A percentile compares a stretch with the other conserved stretches of the same genome.
Conservation (phyloP, 306 rosid genomes). For the Abrus pulchellus region DNA sequence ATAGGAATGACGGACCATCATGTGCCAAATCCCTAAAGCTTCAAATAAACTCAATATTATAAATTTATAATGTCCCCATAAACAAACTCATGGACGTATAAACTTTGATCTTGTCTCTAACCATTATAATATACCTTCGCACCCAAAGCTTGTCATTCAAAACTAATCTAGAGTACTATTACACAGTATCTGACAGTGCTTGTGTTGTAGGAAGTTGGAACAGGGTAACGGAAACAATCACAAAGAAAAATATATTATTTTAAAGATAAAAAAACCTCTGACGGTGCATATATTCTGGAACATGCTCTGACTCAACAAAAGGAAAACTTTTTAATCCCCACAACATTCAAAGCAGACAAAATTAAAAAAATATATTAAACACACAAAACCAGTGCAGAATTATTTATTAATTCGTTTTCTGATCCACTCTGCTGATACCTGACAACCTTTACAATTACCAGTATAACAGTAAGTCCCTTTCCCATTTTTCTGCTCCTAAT, state of each 20-base stretch:
- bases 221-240: neutral
- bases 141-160: neutral
- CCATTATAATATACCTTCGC: neutral
- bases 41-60: neutral
- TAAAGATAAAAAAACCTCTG: neutral
- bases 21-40: neutral
- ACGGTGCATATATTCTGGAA: neutral
- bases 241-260: neutral
- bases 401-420: too few relatives aligned
- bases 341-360: constrained; percentile 15
- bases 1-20: neutral
- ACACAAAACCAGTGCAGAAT: neutral
- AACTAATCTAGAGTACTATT: neutral
- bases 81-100: neutral
- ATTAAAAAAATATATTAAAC: neutral
- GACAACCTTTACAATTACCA: too few relatives aligned
- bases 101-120: neutral
- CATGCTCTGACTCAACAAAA: neutral
- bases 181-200: neutral
- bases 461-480: too few relatives aligned
- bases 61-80: neutral
- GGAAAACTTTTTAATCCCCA: constrained; percentile 3
- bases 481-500: too few relatives aligned
- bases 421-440: too few relatives aligned
- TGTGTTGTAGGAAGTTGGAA: neutral